phyloP scores from a whole-genome alignment of 2,329 filamentous ascomycete genomes.

The Colletotrichum sidae region DNA sequence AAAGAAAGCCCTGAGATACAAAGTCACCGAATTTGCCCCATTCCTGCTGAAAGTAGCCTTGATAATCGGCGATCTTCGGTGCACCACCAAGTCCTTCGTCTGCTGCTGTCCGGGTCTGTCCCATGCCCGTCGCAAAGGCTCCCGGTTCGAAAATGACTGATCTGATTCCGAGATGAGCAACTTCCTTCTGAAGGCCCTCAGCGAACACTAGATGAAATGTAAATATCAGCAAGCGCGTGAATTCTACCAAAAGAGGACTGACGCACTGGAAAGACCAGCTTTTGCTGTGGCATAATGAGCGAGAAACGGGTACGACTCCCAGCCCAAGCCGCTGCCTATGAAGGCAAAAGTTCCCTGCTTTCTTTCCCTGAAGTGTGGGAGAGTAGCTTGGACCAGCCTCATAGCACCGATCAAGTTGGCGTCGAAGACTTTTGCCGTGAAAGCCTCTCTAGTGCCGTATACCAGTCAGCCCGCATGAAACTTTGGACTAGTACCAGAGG shows the following conservation, averaged over 20 bases:
- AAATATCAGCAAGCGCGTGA: background rate
- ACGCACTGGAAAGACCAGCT: constrained; percentile 36
- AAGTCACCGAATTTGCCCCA: constrained; percentile 40
- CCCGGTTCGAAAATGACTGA: constrained; percentile 23
- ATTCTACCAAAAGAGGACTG: constrained; percentile 36
- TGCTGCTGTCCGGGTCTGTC: constrained; percentile 39
- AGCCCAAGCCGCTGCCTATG: constrained; percentile 41
- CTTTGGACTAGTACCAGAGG: too few relatives aligned
- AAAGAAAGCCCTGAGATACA: constrained; percentile 42
- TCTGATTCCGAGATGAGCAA: constrained; percentile 4
- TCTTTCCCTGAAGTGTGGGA: constrained; percentile 44
- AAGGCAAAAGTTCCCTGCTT: constrained; percentile 43
- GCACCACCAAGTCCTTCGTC: constrained; percentile 31
- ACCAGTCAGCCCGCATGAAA: background rate
- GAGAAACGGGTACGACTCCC: constrained; percentile 36
- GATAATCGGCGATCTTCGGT: constrained; percentile 39
- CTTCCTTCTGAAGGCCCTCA: constrained; percentile 9
- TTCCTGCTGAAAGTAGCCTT: constrained; percentile 38
- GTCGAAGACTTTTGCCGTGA: constrained; percentile 44
- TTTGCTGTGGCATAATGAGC: constrained; percentile 46
- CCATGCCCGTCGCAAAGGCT: constrained; percentile 23
- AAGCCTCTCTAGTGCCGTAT: constrained; percentile 39
- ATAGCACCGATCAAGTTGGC: constrained; percentile 44
- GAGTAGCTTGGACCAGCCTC: constrained; percentile 41
- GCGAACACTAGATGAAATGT: constrained; percentile 1